Base-by-base conservation (phyloP, 1,284 basidiomycete genomes). In the Schizopora paradoxa region DNA sequence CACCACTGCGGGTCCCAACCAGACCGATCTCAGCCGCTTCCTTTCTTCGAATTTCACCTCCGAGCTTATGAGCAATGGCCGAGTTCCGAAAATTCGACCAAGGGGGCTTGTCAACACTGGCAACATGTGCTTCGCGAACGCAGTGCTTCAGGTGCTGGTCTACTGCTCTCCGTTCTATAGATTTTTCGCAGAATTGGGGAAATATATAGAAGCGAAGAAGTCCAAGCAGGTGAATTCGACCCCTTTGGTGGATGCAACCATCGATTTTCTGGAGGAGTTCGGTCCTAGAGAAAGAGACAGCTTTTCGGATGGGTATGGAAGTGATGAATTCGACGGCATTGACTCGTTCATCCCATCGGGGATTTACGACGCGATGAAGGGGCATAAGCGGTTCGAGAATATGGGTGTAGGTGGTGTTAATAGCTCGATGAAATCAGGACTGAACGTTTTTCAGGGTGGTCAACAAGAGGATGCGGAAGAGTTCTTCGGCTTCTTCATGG, bases 381-480 rank as follows among this genome's bases (percentile, higher is more conserved):
- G 86, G 66, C 93, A 94, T 72, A 91, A 91, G 67, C 76, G 91
- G 45, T 98, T 98, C 59, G 92, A 96, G 56, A 79, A 77, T 45
- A 97, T 98, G 91, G 70, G 86, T 61, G 89, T 90, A 55, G 58
- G 83, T 73, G 32, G 43, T 27, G 31, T 51, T 28, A 41, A 47
- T 34, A 36, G 10, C 37, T 45, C 27, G 7, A 27, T 39, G 3
- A 32, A 40, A 41, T 36, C 31, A 32, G 19, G 39, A 43, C 26
- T 36, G 18, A 22, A 25, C 32, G 13, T 35, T 36, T 42, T 54
- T 3, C 51, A 92, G 76, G 81, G 89, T 26, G 94, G 94, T 0
- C 89, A 93, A 53, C 95, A 99, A 68, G 95, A 99, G 66, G 95
- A 99, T 52, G 95, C 95, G 0, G 94, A 99, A 64, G 95, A 99